These are phyloP conservation scores for Xylaria intraflava DNA, from an alignment of 495 filamentous ascomycete species.

Conservation along the genomic window DNA sequence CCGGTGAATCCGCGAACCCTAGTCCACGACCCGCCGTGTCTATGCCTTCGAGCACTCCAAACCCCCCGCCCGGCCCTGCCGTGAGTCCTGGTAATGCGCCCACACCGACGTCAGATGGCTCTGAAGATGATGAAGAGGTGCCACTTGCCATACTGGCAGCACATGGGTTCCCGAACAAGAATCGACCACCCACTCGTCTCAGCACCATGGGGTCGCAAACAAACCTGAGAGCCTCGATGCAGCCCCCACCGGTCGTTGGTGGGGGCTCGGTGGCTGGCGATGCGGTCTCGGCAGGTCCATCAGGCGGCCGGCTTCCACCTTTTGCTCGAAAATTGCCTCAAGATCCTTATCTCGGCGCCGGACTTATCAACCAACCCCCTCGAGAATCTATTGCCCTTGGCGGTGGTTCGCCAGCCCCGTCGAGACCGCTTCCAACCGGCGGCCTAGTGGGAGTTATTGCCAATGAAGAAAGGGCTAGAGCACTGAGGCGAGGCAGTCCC, in stretches of 20 bases:
- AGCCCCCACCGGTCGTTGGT: constrained; percentile 15
- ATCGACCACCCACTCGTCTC: constrained; percentile 68
- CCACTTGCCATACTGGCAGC: constrained; percentile 83
- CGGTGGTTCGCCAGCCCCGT: constrained; percentile 51
- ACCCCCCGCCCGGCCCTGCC: constrained; percentile 33
- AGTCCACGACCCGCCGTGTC: constrained; percentile 36
- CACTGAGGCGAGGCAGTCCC: constrained; percentile 72
- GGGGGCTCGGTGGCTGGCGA: constrained; percentile 21
- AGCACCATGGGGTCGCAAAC: constrained; percentile 59
- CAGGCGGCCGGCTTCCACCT: constrained; percentile 53
- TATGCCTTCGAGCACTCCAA: constrained; percentile 52
- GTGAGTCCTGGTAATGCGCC: constrained; percentile 23
- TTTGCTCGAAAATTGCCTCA: constrained; percentile 83
- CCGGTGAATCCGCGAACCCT: constrained; percentile 55
- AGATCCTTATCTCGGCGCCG: constrained; percentile 83
- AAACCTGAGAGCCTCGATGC: constrained; percentile 46
- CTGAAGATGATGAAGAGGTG: constrained; percentile 79
- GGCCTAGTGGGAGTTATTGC: constrained; percentile 91
- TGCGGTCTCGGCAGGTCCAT: constrained; percentile 11
- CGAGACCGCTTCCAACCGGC: constrained; percentile 45
- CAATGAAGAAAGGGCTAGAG: constrained; percentile 69
- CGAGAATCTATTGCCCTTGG: constrained; percentile 72
- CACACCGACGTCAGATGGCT: constrained; percentile 40
- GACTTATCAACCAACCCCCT: constrained; percentile 65
- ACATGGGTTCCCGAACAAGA: constrained; percentile 86